Percentiles rank a stretch among this genome's conserved stretches.
Conservation (phyloP, 495 filamentous ascomycete genomes). For the Trichoderma reesei region DNA sequence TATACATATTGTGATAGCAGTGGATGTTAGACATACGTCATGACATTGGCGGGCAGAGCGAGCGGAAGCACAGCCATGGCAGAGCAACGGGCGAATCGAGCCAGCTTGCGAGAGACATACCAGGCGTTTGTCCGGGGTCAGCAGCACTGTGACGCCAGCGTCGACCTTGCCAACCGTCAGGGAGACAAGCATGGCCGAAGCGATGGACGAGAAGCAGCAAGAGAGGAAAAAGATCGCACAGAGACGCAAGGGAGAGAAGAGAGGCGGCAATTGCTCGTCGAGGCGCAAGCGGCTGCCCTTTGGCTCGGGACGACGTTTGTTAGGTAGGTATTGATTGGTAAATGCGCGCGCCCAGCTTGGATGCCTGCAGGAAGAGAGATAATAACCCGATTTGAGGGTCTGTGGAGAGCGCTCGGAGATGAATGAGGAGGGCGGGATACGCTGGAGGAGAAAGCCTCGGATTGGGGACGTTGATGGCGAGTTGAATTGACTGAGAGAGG, state of each 20-base stretch:
- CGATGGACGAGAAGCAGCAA: not conserved
- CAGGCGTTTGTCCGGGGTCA: slow-evolving; percentile 93
- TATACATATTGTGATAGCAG: slow-evolving; percentile 24
- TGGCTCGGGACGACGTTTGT: no score
- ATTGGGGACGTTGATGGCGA: no score
- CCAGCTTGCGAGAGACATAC: slow-evolving; percentile 41
- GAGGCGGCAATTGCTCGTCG: no score
- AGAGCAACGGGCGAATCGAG: not conserved
- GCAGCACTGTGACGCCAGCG: slow-evolving; percentile 90
- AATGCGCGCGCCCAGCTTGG: no score
- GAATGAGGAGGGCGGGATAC: no score
- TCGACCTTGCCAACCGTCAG: slow-evolving; percentile 99
- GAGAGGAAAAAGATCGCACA: no score
- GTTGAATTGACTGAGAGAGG: not conserved
- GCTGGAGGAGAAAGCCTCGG: not conserved
- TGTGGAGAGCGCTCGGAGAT: not conserved
- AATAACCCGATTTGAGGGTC: not conserved
- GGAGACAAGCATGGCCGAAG: slow-evolving; percentile 74
- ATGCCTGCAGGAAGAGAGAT: not conserved
- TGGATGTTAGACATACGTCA: slow-evolving; percentile 7
- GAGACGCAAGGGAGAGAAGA: no score
- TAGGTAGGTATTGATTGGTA: no score
- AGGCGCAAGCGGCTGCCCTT: no score
- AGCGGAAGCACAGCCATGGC: no score
- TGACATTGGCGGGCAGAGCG: not conserved